phyloP scores from a whole-genome alignment of 768 basidiomycete genomes.

The Psilocybe tampanensis region DNA sequence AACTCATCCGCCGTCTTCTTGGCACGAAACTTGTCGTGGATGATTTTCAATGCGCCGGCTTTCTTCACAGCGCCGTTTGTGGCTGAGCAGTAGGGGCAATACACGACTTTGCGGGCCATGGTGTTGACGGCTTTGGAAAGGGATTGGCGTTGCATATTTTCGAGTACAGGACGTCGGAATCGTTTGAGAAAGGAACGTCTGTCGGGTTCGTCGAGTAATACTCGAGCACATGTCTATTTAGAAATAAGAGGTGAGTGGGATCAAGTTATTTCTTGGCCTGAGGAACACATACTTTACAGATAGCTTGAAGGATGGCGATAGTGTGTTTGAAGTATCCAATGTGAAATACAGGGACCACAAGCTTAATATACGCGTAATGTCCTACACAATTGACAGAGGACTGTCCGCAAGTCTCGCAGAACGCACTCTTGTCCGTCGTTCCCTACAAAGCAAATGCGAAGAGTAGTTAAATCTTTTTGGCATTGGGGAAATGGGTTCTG shows the following conservation, averaged over 20 bases:
- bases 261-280: not conserved
- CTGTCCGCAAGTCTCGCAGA: constrained; percentile 95
- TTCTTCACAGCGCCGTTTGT: constrained; percentile 98
- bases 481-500: not conserved
- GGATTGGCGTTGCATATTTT: constrained; percentile 87
- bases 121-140: constrained; percentile 85
- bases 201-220: constrained; percentile 86
- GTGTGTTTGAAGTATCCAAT: constrained; percentile 98
- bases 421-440: constrained; percentile 89
- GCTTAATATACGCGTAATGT: constrained; percentile 98
- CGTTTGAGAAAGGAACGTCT: constrained; percentile 81
- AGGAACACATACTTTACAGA: constrained; percentile 82
- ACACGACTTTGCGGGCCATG: constrained; percentile 84
- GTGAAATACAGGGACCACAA: constrained; percentile 96
- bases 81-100: constrained; percentile 92
- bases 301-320: constrained; percentile 89
- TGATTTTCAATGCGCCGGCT: constrained; percentile 91
- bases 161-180: constrained; percentile 89
- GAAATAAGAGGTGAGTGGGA: not conserved
- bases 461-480: not conserved
- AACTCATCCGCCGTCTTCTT: constrained; percentile 91
- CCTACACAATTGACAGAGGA: constrained; percentile 94
- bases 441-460: constrained; percentile 53
- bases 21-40: constrained; percentile 96
- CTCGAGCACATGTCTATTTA: constrained; percentile 85